Evolutionary conservation across 1,284 basidiomycete species (phyloP).

Genomic region (Heimioporus punctisporus): DNA sequence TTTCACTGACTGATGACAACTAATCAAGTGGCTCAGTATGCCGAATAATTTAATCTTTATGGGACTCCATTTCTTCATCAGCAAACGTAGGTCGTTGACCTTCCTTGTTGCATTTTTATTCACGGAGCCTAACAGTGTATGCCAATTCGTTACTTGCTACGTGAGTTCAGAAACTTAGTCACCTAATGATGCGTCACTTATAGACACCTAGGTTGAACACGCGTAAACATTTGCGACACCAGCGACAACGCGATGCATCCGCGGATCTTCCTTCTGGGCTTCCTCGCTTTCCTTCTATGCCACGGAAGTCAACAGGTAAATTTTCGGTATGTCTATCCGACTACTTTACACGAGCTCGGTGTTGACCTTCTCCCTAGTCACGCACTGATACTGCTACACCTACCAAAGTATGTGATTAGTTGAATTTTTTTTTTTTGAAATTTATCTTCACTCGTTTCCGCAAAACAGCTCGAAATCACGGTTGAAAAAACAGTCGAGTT

Average conservation of each 20-base stretch:
- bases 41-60: constrained; percentile 50
- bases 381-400: constrained; percentile 5
- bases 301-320: constrained; percentile 8
- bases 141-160: constrained; percentile 37
- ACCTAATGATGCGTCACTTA: neutral
- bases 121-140: constrained; percentile 22
- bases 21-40: constrained; percentile 48
- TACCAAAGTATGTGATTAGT: constrained; percentile 18
- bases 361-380: constrained; percentile 1
- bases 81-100: constrained; percentile 40
- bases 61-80: constrained; percentile 52
- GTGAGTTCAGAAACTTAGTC: constrained; percentile 16
- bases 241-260: constrained; percentile 26
- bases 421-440: neutral
- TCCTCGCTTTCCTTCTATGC: constrained; percentile 24
- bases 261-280: constrained; percentile 35
- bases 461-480: constrained; percentile 27
- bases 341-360: neutral
- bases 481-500: constrained; percentile 31
- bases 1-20: constrained; percentile 18
- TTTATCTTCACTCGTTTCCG: no score
- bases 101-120: neutral
- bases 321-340: constrained; percentile 12
- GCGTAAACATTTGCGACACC: constrained; percentile 29
- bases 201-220: constrained; percentile 25